These are phyloP conservation scores for Parachaetomium inaequale DNA, from an alignment of 495 filamentous ascomycete species.

Conservation along the genomic window DNA sequence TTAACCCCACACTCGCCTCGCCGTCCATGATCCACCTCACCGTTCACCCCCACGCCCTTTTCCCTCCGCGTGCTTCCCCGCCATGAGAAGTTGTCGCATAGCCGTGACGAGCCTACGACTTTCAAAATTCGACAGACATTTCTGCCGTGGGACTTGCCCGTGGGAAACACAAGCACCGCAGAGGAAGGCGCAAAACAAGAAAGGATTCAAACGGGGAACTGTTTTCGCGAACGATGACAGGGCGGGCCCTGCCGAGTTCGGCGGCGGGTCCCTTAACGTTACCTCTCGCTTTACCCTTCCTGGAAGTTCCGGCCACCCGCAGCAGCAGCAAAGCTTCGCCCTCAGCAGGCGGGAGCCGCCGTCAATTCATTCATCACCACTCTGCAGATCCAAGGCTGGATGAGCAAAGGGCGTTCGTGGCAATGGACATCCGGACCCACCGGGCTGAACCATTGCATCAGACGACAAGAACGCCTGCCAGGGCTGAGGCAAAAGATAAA, in stretches of 20 bases:
- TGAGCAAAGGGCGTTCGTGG: slow-evolving; percentile 5
- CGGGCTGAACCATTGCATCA: slow-evolving; percentile 3
- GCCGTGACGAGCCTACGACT: no score
- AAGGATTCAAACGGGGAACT: neutral
- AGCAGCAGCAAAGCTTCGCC: neutral
- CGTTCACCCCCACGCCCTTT: no score
- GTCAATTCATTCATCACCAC: slow-evolving; percentile 6
- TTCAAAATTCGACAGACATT: neutral
- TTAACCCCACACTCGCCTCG: no score
- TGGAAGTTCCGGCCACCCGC: slow-evolving; percentile 12
- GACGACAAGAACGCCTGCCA: neutral
- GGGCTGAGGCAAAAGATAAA: no score
- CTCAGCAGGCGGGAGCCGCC: neutral
- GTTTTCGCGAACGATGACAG: neutral
- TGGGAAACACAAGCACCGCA: neutral
- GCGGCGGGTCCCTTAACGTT: neutral
- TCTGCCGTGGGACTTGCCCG: neutral
- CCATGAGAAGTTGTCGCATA: no score
- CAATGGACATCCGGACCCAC: slow-evolving; percentile 8
- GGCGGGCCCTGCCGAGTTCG: slow-evolving; percentile 1
- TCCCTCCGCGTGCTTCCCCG: no score
- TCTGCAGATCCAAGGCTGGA: slow-evolving; percentile 11
- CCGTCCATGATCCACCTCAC: no score
- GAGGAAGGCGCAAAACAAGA: neutral
- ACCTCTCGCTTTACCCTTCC: slow-evolving; percentile 2